Evolutionary conservation across 495 filamentous ascomycete species (phyloP).

Genomic region (Aspergillus saccharolyticus): DNA sequence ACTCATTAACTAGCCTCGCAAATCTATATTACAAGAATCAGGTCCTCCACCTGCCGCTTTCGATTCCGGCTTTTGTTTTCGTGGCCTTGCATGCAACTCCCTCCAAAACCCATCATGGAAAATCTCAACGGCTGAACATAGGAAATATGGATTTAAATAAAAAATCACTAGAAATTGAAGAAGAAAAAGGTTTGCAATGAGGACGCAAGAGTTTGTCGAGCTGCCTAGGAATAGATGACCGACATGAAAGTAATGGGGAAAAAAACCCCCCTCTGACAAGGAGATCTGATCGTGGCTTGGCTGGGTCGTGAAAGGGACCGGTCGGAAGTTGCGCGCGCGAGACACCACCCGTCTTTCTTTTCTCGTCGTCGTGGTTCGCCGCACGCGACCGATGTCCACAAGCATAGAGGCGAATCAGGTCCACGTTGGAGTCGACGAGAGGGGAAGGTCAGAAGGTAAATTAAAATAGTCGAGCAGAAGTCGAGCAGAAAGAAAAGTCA

Average conservation of each 20-base stretch:
- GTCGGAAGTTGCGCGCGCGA: background rate
- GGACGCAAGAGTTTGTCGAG: slow-evolving; percentile 7
- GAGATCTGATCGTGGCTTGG: slow-evolving; percentile 9
- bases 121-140: slow-evolving; percentile 23
- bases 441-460: slow-evolving; percentile 11
- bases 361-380: background rate
- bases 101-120: slow-evolving; percentile 11
- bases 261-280: slow-evolving; percentile 6
- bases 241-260: background rate
- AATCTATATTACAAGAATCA: slow-evolving; percentile 22
- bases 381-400: background rate
- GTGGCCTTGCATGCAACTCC: background rate
- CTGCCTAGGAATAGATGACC: background rate
- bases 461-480: slow-evolving; percentile 17
- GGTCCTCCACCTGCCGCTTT: slow-evolving; percentile 2
- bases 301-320: background rate
- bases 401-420: background rate
- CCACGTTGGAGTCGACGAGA: background rate
- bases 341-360: background rate
- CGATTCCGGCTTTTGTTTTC: background rate
- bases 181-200: slow-evolving; percentile 16
- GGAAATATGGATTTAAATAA: slow-evolving; percentile 25
- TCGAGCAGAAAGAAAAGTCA: slow-evolving; percentile 29
- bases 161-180: slow-evolving; percentile 18
- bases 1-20: slow-evolving; percentile 8